phyloP scores from a whole-genome alignment of 2,329 filamentous ascomycete genomes.

The Fusarium pseudoanthophilum region DNA sequence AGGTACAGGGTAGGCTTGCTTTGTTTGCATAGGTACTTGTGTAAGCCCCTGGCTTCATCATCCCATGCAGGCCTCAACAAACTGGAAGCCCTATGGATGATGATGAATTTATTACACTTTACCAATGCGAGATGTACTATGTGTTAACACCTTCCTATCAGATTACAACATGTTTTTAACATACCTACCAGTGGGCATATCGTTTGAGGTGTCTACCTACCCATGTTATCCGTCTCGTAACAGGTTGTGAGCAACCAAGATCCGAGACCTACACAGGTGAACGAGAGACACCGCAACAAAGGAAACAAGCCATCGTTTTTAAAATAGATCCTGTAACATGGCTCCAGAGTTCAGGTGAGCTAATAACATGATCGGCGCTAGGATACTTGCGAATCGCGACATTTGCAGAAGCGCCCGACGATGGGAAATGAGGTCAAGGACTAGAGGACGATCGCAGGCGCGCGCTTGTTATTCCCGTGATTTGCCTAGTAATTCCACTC shows the following conservation, averaged over 20 bases:
- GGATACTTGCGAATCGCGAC: constrained; percentile 11
- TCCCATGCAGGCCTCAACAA: neutral
- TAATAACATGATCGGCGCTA: constrained; percentile 21
- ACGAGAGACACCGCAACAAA: neutral
- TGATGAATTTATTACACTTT: neutral
- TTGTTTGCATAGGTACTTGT: neutral
- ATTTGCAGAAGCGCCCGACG: constrained; percentile 2
- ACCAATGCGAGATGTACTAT: too few relatives aligned
- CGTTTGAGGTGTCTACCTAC: neutral
- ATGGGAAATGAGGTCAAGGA: constrained; percentile 17
- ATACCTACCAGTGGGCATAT: neutral
- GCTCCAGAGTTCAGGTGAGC: constrained; percentile 6
- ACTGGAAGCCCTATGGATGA: neutral
- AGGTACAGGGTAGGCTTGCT: neutral
- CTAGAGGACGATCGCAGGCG: constrained; percentile 7
- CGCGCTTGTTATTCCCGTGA: constrained; percentile 14
- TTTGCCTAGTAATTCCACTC: neutral
- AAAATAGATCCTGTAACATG: constrained; percentile 1
- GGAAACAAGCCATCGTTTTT: neutral
- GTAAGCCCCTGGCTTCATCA: neutral
- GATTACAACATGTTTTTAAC: neutral
- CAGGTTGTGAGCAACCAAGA: neutral
- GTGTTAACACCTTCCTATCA: neutral
- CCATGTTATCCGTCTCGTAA: neutral
- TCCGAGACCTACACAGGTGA: neutral